A percentile compares a stretch with the other conserved stretches of the same genome.
Evolutionary conservation across 2,329 filamentous ascomycete species (phyloP).

Genomic region (Geoglossum cookeanum): DNA sequence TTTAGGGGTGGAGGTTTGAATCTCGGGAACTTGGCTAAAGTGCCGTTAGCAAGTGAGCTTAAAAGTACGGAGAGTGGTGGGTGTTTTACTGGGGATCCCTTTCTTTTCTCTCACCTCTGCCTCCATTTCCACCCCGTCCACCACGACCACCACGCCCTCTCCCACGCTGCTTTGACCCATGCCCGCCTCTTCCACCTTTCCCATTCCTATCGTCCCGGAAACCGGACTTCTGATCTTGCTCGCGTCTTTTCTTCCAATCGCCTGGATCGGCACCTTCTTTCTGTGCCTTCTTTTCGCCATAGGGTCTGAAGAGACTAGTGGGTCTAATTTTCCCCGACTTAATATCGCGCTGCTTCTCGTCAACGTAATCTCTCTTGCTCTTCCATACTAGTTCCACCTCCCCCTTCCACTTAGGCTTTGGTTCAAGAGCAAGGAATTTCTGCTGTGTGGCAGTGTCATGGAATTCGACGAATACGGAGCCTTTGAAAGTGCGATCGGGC

Average conservation of each 20-base stretch:
- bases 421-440: slow-evolving; percentile 61
- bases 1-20: not conserved
- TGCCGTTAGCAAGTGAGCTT: not conserved
- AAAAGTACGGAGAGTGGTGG: not conserved
- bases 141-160: slow-evolving; percentile 11
- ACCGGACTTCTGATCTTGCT: slow-evolving; percentile 40
- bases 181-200: slow-evolving; percentile 21
- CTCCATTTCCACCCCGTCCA: slow-evolving; percentile 13
- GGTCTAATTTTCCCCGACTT: slow-evolving; percentile 49
- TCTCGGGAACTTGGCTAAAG: slow-evolving; percentile 2
- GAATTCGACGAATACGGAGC: slow-evolving; percentile 92
- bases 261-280: slow-evolving; percentile 21
- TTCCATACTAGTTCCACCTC: slow-evolving; percentile 55
- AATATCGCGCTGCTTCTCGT: slow-evolving; percentile 57
- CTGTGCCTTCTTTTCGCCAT: slow-evolving; percentile 17
- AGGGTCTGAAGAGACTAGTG: slow-evolving; percentile 16
- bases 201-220: slow-evolving; percentile 28
- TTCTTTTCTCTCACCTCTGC: slow-evolving; percentile 3
- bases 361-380: slow-evolving; percentile 73
- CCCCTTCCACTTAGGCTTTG: slow-evolving; percentile 69
- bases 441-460: slow-evolving; percentile 56
- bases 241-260: slow-evolving; percentile 46
- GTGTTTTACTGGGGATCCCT: not conserved
- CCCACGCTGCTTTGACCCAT: slow-evolving; percentile 26
- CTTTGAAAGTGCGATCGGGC: slow-evolving; percentile 64